These are phyloP conservation scores for Trametes sanguinea DNA, from an alignment of 768 basidiomycete species.

Conservation along the genomic window DNA sequence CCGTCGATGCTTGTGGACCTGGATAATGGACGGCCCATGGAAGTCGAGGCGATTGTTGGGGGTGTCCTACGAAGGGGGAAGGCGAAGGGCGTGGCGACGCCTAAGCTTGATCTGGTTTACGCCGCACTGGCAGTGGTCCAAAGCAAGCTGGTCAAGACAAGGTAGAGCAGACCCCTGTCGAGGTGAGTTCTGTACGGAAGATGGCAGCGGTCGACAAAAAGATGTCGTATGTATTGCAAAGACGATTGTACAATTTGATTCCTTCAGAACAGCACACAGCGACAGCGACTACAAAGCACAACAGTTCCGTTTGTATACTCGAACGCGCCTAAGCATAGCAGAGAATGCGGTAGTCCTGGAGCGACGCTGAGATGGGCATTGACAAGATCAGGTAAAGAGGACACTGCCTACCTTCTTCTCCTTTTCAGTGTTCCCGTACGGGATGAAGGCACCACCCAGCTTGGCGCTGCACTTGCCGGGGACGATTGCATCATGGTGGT, in stretches of 20 bases:
- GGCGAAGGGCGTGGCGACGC: constrained; percentile 16
- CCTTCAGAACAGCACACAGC: background rate
- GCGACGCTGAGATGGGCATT: background rate
- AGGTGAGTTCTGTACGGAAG: no score
- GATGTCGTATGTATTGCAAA: no score
- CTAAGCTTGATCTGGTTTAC: constrained; percentile 27
- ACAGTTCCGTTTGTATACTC: background rate
- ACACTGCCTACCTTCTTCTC: constrained; percentile 43
- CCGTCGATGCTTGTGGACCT: constrained; percentile 42
- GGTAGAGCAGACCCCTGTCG: background rate
- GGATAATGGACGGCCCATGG: constrained; percentile 39
- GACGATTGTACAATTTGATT: background rate
- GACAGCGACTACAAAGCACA: background rate
- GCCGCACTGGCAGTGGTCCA: constrained; percentile 29
- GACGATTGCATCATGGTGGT: constrained; percentile 50
- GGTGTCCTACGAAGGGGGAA: constrained; percentile 27
- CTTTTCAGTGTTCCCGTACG: constrained; percentile 54
- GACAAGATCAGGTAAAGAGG: background rate
- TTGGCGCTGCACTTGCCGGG: constrained; percentile 67
- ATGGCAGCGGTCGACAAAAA: no score
- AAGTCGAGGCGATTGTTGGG: constrained; percentile 41
- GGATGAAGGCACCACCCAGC: constrained; percentile 56
- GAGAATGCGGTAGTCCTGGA: constrained; percentile 45
- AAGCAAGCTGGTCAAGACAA: constrained; percentile 4
- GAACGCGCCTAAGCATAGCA: constrained; percentile 34